Base-by-base conservation (phyloP, 352 stramenopile genomes). In the Phytophthora melonis region DNA sequence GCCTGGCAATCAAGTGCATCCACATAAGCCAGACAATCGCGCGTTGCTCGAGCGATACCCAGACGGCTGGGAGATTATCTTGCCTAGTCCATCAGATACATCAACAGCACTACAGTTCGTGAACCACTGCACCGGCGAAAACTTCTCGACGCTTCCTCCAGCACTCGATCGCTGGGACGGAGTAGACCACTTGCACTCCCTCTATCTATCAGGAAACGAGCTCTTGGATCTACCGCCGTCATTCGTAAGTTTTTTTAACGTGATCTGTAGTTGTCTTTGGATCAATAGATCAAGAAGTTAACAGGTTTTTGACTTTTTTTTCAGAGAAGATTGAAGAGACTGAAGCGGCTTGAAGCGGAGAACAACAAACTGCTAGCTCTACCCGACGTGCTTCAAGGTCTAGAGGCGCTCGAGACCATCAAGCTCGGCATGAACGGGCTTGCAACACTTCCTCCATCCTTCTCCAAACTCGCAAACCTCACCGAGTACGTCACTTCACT, bases 301-400 rank as follows among this genome's bases (percentile, higher is more conserved):
- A 65, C 34, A 19, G 7, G 23, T 23, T 66, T 25, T 54, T 71
- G n/a, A 69, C 18, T 43, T 14, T 68, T n/a, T 43, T n/a, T 43
- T 52, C 66, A 92, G 87, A 85, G 82, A 21, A 81, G 86, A 41
- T 75, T 93, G 19, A 77, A 84, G 30, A 76, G 78, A 0, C 63
- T 95, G 14, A 85, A 90, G 70, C 75, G 74, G 7, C 64, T 95
- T 8, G 83, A 93, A 63, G 81, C 78, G 2, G 86, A 93, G 19
- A 85, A 95, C 73, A 95, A 95, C 68, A 83, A 87, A 23, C 30
- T 95, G 2, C 41, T 84, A n/a, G 41, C 56, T 27, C 72, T 95
- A 16, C 88, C 88, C 1, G 83, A 92, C 43, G 72, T 74, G 0
- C 79, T 95, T 5, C 72, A 92, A 3, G 66, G 84, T 9, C 61